Evolutionary conservation across 768 basidiomycete genomes (phyloP), one percentile per base, ranked within the genome.

Genomic region (Suillus occidentalis): DNA sequence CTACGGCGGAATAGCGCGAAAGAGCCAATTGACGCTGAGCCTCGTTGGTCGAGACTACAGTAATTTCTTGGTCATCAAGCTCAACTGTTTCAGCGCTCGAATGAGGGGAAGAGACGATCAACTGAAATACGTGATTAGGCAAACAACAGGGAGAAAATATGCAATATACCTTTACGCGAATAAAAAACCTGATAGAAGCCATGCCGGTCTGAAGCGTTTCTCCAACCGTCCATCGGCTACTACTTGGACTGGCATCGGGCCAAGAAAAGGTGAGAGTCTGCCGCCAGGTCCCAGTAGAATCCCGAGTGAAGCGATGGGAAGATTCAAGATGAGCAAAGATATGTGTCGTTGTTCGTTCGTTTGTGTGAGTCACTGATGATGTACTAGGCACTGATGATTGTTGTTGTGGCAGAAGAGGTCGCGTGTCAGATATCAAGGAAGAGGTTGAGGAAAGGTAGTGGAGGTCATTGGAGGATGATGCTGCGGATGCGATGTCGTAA

Each of bases 201-300:
- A 89, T 75, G 60, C 85, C 81, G 49, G 89, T 89, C 67, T 83
- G 80, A 68, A 92, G 84, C 34, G 90, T 89, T 79, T 93, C 91
- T 13, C 92, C 92, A 63, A 90, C 84, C 10, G 91, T 84, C 90
- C 92, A 94, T 22, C 89, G 86, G 70, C 84, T 87, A 64, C 83
- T 83, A 64, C 83, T 83, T 4, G 89, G 85, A 71, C 88, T 89
- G 62, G 83, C 76, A 42, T 85, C 83, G 16, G 91, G 90, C 89
- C 91, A 91, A 68, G 89, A 87, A 49, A 92, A 75, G 9, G 87
- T 87, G 53, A 92, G 76, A 1, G 84, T 89, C 72, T 88, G 88
- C 45, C 75, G 82, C 85, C 85, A 89, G 8, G 86, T 75, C 42
- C 89, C 89, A 50, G 83, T 76, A 1, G 80, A 71, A 70, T 89